phyloP scores from a whole-genome alignment of 169 alveolate species.

The Eimeria acervulina region DNA sequence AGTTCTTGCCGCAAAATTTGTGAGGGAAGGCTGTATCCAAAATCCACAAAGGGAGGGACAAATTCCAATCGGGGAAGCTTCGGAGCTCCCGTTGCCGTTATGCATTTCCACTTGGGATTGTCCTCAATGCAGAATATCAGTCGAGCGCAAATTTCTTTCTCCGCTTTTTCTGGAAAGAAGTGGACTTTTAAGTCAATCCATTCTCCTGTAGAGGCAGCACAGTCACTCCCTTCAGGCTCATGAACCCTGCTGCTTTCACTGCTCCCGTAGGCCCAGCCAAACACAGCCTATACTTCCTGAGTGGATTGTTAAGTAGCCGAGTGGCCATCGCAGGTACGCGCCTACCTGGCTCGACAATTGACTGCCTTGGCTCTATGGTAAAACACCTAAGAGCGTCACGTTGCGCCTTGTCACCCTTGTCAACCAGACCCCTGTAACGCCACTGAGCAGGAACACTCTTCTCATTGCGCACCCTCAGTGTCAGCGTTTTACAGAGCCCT shows the following conservation, averaged over 20 bases:
- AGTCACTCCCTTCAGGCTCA: neutral
- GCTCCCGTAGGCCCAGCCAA: neutral
- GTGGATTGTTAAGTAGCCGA: neutral
- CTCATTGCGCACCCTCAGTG: constrained; percentile 90
- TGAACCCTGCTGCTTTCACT: neutral
- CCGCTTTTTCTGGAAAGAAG: constrained; percentile 46
- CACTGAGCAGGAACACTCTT: constrained; percentile 95
- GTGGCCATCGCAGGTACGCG: neutral
- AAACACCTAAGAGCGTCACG: constrained; percentile 68
- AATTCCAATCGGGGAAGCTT: constrained; percentile 59
- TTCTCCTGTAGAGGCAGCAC: constrained; percentile 86
- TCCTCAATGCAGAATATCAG: constrained; percentile 88
- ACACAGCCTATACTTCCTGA: neutral
- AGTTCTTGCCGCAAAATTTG: constrained; percentile 79
- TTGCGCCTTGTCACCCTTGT: constrained; percentile 87
- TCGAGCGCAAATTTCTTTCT: constrained; percentile 14
- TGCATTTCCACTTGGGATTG: constrained; percentile 91
- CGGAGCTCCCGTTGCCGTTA: constrained; percentile 91
- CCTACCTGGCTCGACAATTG: constrained; percentile 64
- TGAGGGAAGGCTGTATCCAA: constrained; percentile 68
- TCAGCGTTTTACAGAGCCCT: constrained; percentile 90
- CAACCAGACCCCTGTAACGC: constrained; percentile 90
- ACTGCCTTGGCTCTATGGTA: constrained; percentile 47
- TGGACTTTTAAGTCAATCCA: constrained; percentile 74
- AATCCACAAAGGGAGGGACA: constrained; percentile 73